Base-by-base conservation (phyloP, 148 eudicot species). In the Vaccinium vitisidaea region DNA sequence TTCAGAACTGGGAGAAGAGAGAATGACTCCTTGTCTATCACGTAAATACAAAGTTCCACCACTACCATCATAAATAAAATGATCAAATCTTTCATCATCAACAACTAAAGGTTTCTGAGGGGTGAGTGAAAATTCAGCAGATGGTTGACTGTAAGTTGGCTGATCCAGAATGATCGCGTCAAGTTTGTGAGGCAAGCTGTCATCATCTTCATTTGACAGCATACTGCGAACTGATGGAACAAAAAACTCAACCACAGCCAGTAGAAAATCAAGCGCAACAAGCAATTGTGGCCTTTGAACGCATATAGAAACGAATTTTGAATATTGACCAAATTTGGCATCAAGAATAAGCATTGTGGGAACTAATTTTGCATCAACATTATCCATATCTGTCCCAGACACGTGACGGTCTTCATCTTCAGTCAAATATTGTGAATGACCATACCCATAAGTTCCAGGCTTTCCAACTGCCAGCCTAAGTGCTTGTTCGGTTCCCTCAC, bases 281-380 rank as follows among this genome's bases (percentile, higher is more conserved):
- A 97, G 98, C 87, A 97, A 86, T 67, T 94, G 99, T 71, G 99
- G 99, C 91, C 99, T 93, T 87, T 97, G 99, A 83, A 95, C 79
- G 85, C 95, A 91, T 75, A 97, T 80, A 88, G 92, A 93, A 11
- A 97, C 82, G 85, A 85, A 92, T 55, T 96, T 95, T 5, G 89
- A 91, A 50, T 82, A 54, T 81, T 92, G 90, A 86, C 84, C 84
- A 56, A 93, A 89, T 80, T 88, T 97, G 75, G 97, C 97, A 90
- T 97, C 99, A 80, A 97, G 88, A 84, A 97, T 94, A 75, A 97
- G 94, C 98, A 97, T 97, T 6, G 98, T 87, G 25, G 98, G 96
- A 84, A 87, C 90, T 79, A 86, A 83, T 83, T 89, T 77, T 77
- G 55, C 74, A 10, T 84, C 90, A 73, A 59, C 69, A 73, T 79